Evolutionary conservation across 2,329 filamentous ascomycete species (phyloP).

Genomic region (Ophiocordyceps sinensis): DNA sequence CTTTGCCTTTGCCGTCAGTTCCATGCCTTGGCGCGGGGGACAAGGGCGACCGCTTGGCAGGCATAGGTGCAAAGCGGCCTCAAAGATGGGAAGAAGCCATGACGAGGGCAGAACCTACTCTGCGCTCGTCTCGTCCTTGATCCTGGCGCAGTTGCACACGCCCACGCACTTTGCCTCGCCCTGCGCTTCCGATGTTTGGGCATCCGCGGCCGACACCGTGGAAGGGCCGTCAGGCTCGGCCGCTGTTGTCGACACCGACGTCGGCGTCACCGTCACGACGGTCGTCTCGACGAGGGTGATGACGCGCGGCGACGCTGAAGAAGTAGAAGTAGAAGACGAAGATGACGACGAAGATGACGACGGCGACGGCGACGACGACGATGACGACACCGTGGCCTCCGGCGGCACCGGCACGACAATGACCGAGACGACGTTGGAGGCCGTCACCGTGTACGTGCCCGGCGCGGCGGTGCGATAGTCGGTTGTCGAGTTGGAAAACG

Average conservation of each 20-base stretch:
- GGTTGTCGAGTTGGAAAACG: neutral
- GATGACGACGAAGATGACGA: neutral
- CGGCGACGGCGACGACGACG: neutral
- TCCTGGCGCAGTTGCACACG: neutral
- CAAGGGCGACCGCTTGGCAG: neutral
- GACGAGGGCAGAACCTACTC: neutral
- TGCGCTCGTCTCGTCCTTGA: neutral
- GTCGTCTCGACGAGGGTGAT: slow-evolving; percentile 3
- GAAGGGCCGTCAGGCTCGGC: neutral
- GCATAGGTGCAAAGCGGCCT: no score
- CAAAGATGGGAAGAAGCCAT: no score
- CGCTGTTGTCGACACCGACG: neutral
- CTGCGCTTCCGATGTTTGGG: neutral
- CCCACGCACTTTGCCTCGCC: neutral
- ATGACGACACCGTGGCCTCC: neutral
- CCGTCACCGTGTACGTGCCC: slow-evolving; percentile 1
- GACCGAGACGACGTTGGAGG: slow-evolving; percentile 1
- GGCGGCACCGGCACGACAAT: slow-evolving; percentile 1
- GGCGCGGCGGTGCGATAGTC: slow-evolving; percentile 1
- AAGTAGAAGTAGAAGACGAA: neutral
- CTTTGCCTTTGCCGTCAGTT: neutral
- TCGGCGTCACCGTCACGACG: neutral
- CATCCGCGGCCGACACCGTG: neutral
- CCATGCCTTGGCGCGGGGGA: neutral
- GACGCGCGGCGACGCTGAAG: neutral